Percentiles rank a stretch among this genome's conserved stretches.
phyloP scores from a whole-genome alignment of 768 basidiomycete genomes.

The Xerocomellus intermedius region DNA sequence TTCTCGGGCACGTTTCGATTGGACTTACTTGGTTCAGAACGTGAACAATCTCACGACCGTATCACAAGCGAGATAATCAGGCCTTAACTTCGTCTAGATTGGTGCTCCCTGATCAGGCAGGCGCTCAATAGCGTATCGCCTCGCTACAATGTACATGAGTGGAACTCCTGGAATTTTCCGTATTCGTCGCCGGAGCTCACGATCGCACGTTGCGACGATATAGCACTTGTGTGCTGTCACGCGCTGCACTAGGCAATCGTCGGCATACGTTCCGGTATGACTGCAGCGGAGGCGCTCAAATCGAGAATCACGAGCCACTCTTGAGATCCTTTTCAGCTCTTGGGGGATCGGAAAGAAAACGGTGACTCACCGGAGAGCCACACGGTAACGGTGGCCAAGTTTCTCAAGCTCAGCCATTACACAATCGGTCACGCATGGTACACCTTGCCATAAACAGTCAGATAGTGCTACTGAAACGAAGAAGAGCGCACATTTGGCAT shows the following conservation, averaged over 20 bases:
- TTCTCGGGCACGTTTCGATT: neutral
- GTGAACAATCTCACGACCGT: neutral
- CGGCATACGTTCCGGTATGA: constrained; percentile 96
- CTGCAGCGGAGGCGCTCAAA: constrained; percentile 93
- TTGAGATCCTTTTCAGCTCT: constrained; percentile 34
- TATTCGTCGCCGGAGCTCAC: constrained; percentile 88
- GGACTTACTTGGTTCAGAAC: neutral
- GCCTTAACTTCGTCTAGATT: constrained; percentile 27
- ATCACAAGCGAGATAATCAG: neutral
- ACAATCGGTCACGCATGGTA: constrained; percentile 98
- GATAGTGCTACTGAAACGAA: neutral
- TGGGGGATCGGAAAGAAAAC: neutral
- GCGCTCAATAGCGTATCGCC: constrained; percentile 91
- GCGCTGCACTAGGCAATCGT: constrained; percentile 96
- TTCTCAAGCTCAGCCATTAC: constrained; percentile 99
- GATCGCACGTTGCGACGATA: constrained; percentile 96
- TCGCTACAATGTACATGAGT: constrained; percentile 94
- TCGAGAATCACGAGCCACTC: constrained; percentile 94
- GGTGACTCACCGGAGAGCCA: constrained; percentile 79
- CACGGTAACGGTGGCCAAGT: constrained; percentile 90
- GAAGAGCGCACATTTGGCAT: constrained; percentile 81
- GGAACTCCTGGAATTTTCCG: constrained; percentile 92
- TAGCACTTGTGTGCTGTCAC: constrained; percentile 95
- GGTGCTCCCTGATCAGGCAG: constrained; percentile 93
- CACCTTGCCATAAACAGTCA: constrained; percentile 53